phyloP scores from a whole-genome alignment of 73 alveolate species.

The Paramecium sexaurelia region DNA sequence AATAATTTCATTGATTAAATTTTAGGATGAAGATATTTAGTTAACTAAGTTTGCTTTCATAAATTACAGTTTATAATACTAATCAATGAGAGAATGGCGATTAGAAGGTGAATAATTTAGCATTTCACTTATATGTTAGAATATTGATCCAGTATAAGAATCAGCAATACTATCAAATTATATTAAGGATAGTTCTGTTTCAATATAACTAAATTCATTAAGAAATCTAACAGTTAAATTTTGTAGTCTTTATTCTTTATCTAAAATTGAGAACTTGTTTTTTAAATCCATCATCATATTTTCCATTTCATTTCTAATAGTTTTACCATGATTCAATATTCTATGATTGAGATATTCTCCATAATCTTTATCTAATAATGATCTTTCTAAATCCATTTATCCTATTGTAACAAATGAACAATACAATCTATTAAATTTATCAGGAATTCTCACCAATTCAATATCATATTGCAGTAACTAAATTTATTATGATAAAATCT shows the following conservation, averaged over 20 bases:
- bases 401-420: slow-evolving; percentile 18
- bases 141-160: not conserved
- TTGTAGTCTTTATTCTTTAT: not conserved
- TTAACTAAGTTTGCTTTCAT: not conserved
- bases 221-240: not conserved
- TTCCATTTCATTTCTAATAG: not conserved
- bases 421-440: not conserved
- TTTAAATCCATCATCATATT: not conserved
- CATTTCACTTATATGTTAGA: not conserved
- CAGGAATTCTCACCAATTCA: not conserved
- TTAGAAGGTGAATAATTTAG: not conserved
- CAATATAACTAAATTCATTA: not conserved
- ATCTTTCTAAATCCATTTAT: not conserved
- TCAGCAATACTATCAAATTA: not conserved
- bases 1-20: not conserved
- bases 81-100: not conserved
- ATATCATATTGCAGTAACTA: not conserved
- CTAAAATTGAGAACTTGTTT: not conserved
- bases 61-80: not conserved
- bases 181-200: not conserved
- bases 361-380: not conserved
- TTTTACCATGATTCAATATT: not conserved
- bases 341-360: not conserved
- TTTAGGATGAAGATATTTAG: not conserved
- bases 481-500: not conserved